Conservation (phyloP, 1,284 basidiomycete species). For the Ustilago shanxiensis region DNA sequence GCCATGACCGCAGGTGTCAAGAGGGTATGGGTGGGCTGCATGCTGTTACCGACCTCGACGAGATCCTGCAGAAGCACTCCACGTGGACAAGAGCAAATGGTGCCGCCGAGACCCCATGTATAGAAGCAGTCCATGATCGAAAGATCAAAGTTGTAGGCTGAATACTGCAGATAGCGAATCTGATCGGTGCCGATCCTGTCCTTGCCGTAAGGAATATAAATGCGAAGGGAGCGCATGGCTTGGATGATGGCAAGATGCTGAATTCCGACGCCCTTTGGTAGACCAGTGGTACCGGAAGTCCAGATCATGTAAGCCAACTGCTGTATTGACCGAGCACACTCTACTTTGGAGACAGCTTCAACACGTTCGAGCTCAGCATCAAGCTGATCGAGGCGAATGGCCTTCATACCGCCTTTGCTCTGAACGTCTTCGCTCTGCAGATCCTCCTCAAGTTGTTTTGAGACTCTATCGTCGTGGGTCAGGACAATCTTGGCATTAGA, state of each 20-base stretch:
- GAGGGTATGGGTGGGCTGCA: constrained; percentile 66
- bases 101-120: constrained; percentile 66
- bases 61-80: constrained; percentile 60
- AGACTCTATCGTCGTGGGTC: constrained; percentile 39
- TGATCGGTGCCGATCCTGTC: constrained; percentile 48
- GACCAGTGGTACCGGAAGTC: constrained; percentile 71
- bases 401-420: constrained; percentile 34
- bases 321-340: constrained; percentile 29
- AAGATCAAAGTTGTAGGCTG: constrained; percentile 69
- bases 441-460: constrained; percentile 41
- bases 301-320: constrained; percentile 70
- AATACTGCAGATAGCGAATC: constrained; percentile 69
- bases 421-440: constrained; percentile 36
- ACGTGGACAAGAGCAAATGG: constrained; percentile 64
- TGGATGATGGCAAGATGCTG: constrained; percentile 68
- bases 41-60: constrained; percentile 57
- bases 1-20: constrained; percentile 71
- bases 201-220: constrained; percentile 63
- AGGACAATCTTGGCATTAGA: constrained; percentile 63
- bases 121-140: constrained; percentile 70
- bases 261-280: constrained; percentile 70
- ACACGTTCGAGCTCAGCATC: constrained; percentile 36
- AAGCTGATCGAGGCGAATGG: constrained; percentile 56
- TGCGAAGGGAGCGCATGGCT: constrained; percentile 65
- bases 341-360: background rate